These are phyloP conservation scores for Epichloe scottii DNA, from an alignment of 2,329 filamentous ascomycete species.

Conservation along the genomic window DNA sequence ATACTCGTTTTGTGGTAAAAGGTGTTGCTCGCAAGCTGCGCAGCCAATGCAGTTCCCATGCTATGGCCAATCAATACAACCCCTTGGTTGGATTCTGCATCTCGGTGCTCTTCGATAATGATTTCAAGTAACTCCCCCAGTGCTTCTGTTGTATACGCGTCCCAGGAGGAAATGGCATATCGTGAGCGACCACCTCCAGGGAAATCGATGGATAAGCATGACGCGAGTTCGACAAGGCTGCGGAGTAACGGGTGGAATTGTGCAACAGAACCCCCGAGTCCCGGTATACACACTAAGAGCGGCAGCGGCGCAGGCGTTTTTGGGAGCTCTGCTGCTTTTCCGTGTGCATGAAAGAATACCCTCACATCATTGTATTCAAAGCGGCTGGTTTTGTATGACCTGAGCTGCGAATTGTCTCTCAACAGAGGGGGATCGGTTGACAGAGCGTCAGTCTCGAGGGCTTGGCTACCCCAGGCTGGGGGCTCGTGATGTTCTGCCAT, in stretches of 20 bases:
- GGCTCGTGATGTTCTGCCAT: slow-evolving; percentile 1
- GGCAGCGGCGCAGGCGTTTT: slow-evolving; percentile 55
- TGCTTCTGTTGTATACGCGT: slow-evolving; percentile 67
- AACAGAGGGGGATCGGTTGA: slow-evolving; percentile 67
- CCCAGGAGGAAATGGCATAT: slow-evolving; percentile 58
- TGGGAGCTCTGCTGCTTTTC: slow-evolving; percentile 62
- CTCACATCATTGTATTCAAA: slow-evolving; percentile 66
- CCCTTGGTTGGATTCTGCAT: slow-evolving; percentile 51
- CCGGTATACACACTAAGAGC: slow-evolving; percentile 82
- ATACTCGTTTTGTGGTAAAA: slow-evolving; percentile 35
- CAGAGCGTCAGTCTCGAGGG: slow-evolving; percentile 24
- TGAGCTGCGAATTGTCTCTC: slow-evolving; percentile 59
- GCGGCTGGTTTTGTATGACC: slow-evolving; percentile 56
- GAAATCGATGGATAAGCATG: slow-evolving; percentile 73
- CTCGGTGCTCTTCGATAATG: slow-evolving; percentile 62
- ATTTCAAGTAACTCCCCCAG: slow-evolving; percentile 62
- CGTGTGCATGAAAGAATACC: slow-evolving; percentile 72
- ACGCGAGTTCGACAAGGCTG: slow-evolving; percentile 69
- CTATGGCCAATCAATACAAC: slow-evolving; percentile 80
- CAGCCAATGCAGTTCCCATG: slow-evolving; percentile 72
- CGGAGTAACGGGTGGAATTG: slow-evolving; percentile 76
- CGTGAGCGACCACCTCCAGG: slow-evolving; percentile 78
- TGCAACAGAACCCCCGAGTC: slow-evolving; percentile 79
- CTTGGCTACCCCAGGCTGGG: not conserved
- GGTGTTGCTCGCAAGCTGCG: slow-evolving; percentile 46